A percentile compares a stretch with the other conserved stretches of the same genome.
These are phyloP conservation scores for Ustilago lituana DNA, from an alignment of 1,284 basidiomycete species.

Conservation along the genomic window DNA sequence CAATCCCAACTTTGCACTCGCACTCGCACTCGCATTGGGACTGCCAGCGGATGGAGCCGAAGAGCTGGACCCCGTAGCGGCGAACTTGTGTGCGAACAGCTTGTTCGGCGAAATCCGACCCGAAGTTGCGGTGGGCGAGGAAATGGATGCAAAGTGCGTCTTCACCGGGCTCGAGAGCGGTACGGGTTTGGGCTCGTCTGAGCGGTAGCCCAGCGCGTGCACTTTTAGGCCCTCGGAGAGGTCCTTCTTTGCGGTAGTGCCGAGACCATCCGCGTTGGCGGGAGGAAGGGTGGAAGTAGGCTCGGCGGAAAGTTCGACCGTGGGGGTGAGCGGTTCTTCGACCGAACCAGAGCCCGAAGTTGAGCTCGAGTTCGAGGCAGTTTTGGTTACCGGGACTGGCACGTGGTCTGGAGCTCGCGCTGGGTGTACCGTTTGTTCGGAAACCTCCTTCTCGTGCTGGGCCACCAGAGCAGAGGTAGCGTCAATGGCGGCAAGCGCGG, in stretches of 20 bases:
- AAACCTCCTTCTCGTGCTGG: conserved; percentile 1
- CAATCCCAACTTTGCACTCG: conserved; percentile 26
- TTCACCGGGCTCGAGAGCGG: conserved; percentile 12
- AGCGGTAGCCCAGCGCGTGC: too few relatives aligned
- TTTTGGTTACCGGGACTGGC: conserved; percentile 13
- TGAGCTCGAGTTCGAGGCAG: conserved; percentile 20
- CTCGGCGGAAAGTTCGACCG: conserved; percentile 6
- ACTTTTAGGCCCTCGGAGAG: too few relatives aligned
- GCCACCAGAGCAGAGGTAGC: conserved; percentile 3
- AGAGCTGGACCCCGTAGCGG: conserved; percentile 1
- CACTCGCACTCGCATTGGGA: conserved; percentile 9
- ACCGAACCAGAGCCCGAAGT: conserved; percentile 1
- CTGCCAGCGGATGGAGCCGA: conserved; percentile 1
- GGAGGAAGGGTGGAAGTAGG: not conserved
- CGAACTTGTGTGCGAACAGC: conserved; percentile 39
- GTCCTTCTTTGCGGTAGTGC: too few relatives aligned
- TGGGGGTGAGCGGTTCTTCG: conserved; percentile 24
- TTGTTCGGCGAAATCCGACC: conserved; percentile 45
- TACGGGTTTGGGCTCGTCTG: too few relatives aligned
- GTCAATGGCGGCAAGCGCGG: conserved; percentile 25
- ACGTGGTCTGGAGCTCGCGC: too few relatives aligned
- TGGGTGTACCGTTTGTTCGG: not conserved
- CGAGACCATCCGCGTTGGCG: too few relatives aligned
- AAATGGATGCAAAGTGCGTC: conserved; percentile 1
- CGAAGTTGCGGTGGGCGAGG: not conserved